Evolutionary conservation across 2,329 filamentous ascomycete species (phyloP), one percentile per base, ranked within the genome.

Genomic region (Xylaria sp.): DNA sequence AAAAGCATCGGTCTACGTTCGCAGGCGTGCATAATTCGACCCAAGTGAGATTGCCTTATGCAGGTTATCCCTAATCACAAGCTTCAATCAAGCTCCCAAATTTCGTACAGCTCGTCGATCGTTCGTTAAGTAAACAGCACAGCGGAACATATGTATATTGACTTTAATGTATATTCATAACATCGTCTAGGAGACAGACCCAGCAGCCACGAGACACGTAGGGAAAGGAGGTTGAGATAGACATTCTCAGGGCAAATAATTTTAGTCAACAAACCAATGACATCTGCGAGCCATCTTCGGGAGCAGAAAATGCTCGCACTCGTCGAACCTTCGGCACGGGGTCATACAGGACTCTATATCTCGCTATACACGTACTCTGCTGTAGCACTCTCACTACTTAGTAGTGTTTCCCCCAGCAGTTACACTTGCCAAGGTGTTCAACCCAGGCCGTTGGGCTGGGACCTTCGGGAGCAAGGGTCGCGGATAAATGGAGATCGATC

Each of bases 401-500:
- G n/a, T n/a, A 52, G 31, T 48, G 46, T 67, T 64, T 67, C 36
- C 39, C 63, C 15, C 15, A 46, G 59, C 64, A 55, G 68, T 67
- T 72, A 66, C 64, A 66, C 59, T 64, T 62, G 66, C 65, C 65
- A 68, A 68, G 67, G 49, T 61, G 10, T 43, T 66, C 48, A 67
- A 71, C 70, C 70, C 68, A 67, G 58, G 64, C 70, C 70, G 68
- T 67, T 72, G 70, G 70, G 65, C 66, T 70, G 70, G 68, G 70
- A 66, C 59, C 39, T 18, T 66, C 63, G 67, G 60, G 70, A 67
- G 63, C 70, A 66, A 70, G 70, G 70, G 68, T 68, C 23, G 59
- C 68, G 68, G 70, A 71, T 72, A 72, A 72, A 72, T 72, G 70
- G 64, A 66, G 67, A 70, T 72, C 67, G 62, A 68, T 67, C 67